phyloP scores from a whole-genome alignment of 352 stramenopile species.

The Aphanomyces astaci region DNA sequence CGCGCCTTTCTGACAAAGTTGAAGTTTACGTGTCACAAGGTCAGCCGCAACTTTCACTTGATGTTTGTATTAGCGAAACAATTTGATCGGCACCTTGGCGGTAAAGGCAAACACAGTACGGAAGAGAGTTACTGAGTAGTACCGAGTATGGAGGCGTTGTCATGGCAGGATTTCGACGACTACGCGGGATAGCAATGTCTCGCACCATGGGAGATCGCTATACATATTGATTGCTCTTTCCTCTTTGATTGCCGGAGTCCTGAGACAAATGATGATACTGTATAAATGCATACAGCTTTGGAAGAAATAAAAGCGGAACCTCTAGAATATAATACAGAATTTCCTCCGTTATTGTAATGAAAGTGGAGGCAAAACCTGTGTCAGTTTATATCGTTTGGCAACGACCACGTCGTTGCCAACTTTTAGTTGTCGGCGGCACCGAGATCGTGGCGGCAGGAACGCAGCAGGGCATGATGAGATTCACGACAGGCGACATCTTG shows the following conservation, averaged over 20 bases:
- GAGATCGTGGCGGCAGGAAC: background rate
- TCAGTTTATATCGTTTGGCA: background rate
- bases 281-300: background rate
- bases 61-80: background rate
- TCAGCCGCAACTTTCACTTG: background rate
- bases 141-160: too few relatives aligned
- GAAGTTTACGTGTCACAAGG: background rate
- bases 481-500: constrained; percentile 77
- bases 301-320: too few relatives aligned
- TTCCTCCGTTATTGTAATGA: background rate
- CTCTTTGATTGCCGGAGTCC: background rate
- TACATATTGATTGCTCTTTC: background rate
- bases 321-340: background rate
- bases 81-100: too few relatives aligned
- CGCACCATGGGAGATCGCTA: background rate
- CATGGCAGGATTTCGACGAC: too few relatives aligned
- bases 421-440: background rate
- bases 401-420: background rate
- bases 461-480: constrained; percentile 22
- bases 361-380: background rate
- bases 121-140: too few relatives aligned
- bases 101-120: too few relatives aligned
- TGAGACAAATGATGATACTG: background rate
- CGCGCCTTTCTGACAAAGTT: background rate
- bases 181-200: too few relatives aligned